A percentile compares a stretch with the other conserved stretches of the same genome.
phyloP scores from a whole-genome alignment of 306 rosid species.

The Castanea sativa region DNA sequence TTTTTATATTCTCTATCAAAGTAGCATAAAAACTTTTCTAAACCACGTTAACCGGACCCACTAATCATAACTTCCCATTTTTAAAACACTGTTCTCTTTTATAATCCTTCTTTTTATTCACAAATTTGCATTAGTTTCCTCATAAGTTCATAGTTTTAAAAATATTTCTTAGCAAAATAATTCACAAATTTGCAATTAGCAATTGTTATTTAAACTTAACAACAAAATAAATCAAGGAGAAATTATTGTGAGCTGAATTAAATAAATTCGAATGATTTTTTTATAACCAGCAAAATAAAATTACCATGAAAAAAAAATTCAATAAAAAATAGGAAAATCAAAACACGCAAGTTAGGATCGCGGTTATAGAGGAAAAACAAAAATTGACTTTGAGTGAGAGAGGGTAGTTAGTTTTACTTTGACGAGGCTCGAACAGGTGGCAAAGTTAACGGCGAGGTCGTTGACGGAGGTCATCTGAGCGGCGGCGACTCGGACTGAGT shows the following conservation, averaged over 20 bases:
- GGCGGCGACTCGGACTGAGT: constrained; percentile 81
- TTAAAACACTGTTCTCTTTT: too few relatives aligned
- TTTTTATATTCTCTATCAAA: fast-evolving
- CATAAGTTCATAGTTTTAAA: too few relatives aligned
- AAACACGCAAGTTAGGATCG: neutral
- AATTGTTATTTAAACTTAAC: neutral
- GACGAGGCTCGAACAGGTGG: constrained; percentile 75
- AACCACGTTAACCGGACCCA: too few relatives aligned
- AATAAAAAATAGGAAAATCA: neutral
- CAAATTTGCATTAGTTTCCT: too few relatives aligned
- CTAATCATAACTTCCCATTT: too few relatives aligned
- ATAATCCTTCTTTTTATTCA: too few relatives aligned
- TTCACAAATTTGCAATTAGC: neutral
- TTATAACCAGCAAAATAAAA: neutral
- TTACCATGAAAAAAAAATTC: neutral
- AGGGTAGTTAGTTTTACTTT: constrained; percentile 33
- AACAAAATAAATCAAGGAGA: neutral
- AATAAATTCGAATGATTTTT: neutral
- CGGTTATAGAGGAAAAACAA: neutral
- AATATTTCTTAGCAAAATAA: neutral
- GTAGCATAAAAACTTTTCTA: too few relatives aligned
- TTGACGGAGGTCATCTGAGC: constrained; percentile 92
- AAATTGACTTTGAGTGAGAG: neutral
- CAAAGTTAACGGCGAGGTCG: constrained; percentile 69
- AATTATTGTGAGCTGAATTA: too few relatives aligned